Percentiles rank a stretch among this genome's conserved stretches.
Conservation (phyloP, 2,329 filamentous ascomycete genomes). For the Coniochaeta sp. region DNA sequence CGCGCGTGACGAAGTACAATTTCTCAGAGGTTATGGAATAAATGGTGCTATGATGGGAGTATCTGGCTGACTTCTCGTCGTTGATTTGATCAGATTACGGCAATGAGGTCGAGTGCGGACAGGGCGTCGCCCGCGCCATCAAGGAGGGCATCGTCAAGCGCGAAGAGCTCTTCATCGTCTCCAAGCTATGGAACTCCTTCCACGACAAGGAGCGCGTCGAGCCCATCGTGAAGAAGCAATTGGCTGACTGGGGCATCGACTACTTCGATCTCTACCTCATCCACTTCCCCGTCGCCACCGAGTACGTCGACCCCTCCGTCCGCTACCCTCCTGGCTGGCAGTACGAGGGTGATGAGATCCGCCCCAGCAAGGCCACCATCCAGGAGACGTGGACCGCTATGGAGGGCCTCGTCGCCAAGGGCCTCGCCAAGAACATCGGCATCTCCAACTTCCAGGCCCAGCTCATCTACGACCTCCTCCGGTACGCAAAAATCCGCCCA, state of each 20-base stretch:
- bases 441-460: constrained; percentile 77
- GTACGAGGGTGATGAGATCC: constrained; percentile 56
- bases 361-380: constrained; percentile 61
- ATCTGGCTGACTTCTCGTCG: background rate
- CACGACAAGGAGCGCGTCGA: constrained; percentile 73
- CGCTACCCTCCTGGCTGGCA: constrained; percentile 77
- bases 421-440: constrained; percentile 66
- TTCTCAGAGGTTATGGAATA: background rate
- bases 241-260: constrained; percentile 75
- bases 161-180: constrained; percentile 84
- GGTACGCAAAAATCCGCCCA: constrained; percentile 66
- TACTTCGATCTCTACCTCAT: constrained; percentile 89
- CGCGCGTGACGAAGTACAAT: background rate
- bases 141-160: constrained; percentile 74
- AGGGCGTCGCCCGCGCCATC: constrained; percentile 73
- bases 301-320: constrained; percentile 73
- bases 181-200: constrained; percentile 91
- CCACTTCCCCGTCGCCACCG: constrained; percentile 81
- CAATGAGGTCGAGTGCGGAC: constrained; percentile 70
- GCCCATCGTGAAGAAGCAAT: constrained; percentile 68
- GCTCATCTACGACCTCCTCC: constrained; percentile 70
- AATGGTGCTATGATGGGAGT: background rate
- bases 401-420: constrained; percentile 63
- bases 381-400: constrained; percentile 79
- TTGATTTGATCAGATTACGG: constrained; percentile 56